Evolutionary conservation across 2,329 filamentous ascomycete genomes (phyloP).

Genomic region (Parafenestella ontariensis): DNA sequence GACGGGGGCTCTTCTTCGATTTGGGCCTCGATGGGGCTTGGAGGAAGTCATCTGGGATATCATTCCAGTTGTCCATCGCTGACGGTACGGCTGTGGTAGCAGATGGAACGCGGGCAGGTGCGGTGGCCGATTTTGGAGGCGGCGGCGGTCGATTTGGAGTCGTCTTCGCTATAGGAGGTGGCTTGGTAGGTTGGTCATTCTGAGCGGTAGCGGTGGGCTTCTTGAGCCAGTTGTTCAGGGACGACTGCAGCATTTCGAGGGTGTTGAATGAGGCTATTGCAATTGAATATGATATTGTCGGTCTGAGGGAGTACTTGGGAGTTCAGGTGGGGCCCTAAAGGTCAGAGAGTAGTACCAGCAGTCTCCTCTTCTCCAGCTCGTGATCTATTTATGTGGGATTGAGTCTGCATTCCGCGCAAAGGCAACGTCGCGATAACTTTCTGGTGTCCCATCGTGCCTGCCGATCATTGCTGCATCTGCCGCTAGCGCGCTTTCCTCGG

Average conservation of each 20-base stretch:
- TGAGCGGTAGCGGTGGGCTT: conserved; percentile 49
- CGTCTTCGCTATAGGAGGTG: conserved; percentile 7
- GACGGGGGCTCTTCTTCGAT: conserved; percentile 33
- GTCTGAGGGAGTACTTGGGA: not conserved
- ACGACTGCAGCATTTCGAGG: conserved; percentile 52
- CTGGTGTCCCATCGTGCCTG: conserved; percentile 25
- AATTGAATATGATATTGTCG: not conserved
- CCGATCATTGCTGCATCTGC: conserved; percentile 18
- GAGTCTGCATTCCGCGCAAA: conserved; percentile 5
- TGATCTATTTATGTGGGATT: conserved; percentile 1
- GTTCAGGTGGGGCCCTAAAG: not conserved
- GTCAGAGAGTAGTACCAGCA: too few relatives aligned
- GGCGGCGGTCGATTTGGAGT: conserved; percentile 20
- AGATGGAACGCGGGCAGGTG: conserved; percentile 22
- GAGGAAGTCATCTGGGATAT: conserved; percentile 37
- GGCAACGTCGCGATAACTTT: conserved; percentile 20
- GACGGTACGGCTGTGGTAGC: conserved; percentile 18
- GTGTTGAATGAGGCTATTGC: not conserved
- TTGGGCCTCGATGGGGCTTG: conserved; percentile 30
- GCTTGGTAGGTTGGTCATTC: conserved; percentile 17
- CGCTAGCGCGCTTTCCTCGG: conserved; percentile 31
- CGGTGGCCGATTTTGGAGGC: conserved; percentile 29
- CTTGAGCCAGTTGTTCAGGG: conserved; percentile 56
- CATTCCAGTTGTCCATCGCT: conserved; percentile 37
- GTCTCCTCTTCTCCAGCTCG: not conserved